These are phyloP conservation scores for Nemania sp. DNA, from an alignment of 2,329 filamentous ascomycete genomes.

Conservation along the genomic window DNA sequence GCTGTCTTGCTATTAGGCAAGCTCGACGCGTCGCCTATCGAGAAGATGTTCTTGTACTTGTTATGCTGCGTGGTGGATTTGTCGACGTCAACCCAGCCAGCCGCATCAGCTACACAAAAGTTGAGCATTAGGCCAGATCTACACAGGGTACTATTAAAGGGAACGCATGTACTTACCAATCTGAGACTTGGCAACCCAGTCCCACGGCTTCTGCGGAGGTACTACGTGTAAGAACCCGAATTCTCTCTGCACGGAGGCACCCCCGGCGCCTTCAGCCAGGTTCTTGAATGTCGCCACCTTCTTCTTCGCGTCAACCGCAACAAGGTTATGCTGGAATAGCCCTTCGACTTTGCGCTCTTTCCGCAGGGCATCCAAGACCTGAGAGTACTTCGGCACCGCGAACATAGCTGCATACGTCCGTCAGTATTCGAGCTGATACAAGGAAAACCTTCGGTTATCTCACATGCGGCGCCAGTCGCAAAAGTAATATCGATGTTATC, in stretches of 20 bases:
- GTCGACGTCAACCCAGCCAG: constrained; percentile 52
- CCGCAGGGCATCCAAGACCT: constrained; percentile 52
- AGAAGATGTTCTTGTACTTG: constrained; percentile 56
- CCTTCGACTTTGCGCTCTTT: constrained; percentile 53
- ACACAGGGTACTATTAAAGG: neutral
- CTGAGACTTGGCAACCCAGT: constrained; percentile 52
- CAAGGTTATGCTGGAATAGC: constrained; percentile 56
- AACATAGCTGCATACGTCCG: constrained; percentile 51
- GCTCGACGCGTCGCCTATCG: constrained; percentile 56
- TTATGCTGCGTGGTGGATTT: constrained; percentile 52
- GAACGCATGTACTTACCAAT: constrained; percentile 50
- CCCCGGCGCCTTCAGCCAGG: constrained; percentile 48
- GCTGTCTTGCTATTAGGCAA: constrained; percentile 59
- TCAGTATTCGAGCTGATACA: constrained; percentile 30
- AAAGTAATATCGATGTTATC: constrained; percentile 51
- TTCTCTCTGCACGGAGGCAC: constrained; percentile 50
- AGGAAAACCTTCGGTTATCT: constrained; percentile 10
- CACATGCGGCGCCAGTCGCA: constrained; percentile 52
- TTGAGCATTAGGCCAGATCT: constrained; percentile 57
- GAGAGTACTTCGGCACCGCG: constrained; percentile 55
- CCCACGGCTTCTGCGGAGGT: constrained; percentile 52
- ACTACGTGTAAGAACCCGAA: constrained; percentile 55
- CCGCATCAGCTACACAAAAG: constrained; percentile 61
- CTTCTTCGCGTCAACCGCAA: constrained; percentile 52
- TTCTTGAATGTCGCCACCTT: constrained; percentile 54